Base-by-base conservation (phyloP, 805 yeast species). In the Teunomyces stri region DNA sequence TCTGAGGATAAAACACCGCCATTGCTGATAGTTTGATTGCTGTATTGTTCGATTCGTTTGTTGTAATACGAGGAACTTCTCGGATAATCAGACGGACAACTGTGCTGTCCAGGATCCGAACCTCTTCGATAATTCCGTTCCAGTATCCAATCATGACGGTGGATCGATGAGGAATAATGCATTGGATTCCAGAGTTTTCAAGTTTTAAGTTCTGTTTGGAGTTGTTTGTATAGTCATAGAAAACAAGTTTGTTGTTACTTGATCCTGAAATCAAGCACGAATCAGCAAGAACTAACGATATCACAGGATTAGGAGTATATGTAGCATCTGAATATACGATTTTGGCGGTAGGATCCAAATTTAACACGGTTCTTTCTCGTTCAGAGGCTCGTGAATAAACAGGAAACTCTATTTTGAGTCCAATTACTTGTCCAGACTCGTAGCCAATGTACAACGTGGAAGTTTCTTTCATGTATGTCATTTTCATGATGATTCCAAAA, bases 401-500 rank as follows among this genome's bases (percentile, higher is more conserved):
- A 6, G 31, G 49, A 25, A 38, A 11, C 12, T 29, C 62, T 4
- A 70, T 47, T 5, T 51, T 34, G 25, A 65, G 55, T 0, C 69
- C 72, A 18, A 63, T 33, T 6, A 72, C 44, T 54, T 79, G 82
- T 0, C 96, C 96, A 13, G 87, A 82, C 60, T 88, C 96, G 58
- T 78, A 88, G 1, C 95, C 96, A 5, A 84, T 69, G 13, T 64
- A 62, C 13, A 81, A 57, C 0, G 62, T 47, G 7, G 60, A 51
- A 6, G 47, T 28, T 2, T 58, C 53, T 9, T 55, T 56, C 1
- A 75, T 55, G 63, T 80, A 75, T 1, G 58, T 50, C 2, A 85
- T 54, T 40, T 72, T 76, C 89, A 89, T 86, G 11, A 85, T 76
- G 35, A 87, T 84, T 1, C 95, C 95, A 29, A 79, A 72, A 12